Base-by-base conservation (phyloP, 495 filamentous ascomycete genomes). In the Penicillium cosmopolitanum region DNA sequence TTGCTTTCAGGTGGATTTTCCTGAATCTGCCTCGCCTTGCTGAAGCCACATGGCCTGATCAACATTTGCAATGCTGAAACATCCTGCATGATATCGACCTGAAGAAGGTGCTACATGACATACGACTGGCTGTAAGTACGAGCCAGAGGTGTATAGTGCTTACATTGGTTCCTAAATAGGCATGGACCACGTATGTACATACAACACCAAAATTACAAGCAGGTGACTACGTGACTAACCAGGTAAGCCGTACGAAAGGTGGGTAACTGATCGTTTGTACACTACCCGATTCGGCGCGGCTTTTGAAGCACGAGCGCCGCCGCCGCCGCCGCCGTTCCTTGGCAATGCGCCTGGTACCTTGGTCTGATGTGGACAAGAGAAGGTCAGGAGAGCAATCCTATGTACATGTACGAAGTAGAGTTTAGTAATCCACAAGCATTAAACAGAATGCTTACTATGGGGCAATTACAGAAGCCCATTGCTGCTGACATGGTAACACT, bases 31-130 rank as follows among this genome's bases (percentile, higher is more conserved):
- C 47, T 38, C 53, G 58, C 58, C 53, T 61, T 61, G 58, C 52
- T 33, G 54, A 51, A 55, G 36, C 52, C 58, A 56, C 58, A 56
- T 61, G 53, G 58, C 53, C 47, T 51, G 58, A 61, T 56, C 36
- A n/a, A 38, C 28, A 54, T n/a, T 40, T 38, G 48, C 28, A 44
- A 12, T 18, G 10, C 47, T 51, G 58, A 61, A 56, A 61, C 58
- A 46, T 48, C 47, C 18, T 36, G 10, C 47, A 28, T 19, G 50
- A 36, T 52, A 46, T 44, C 40, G 18, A n/a, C 18, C 18, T 16
- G 43, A 56, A 25, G 54, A 56, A 19, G n/a, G 42, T 19, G 43
- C 44, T 56, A 33, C 31, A 50, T 50, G 40, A 28, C 12, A 2
- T 35, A 21, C 10, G 21, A 13, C 21, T 48, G 21, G 46, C 23